Base-by-base conservation (phyloP, 106 monocot genomes). In the Phalaenopsis aphrodite region DNA sequence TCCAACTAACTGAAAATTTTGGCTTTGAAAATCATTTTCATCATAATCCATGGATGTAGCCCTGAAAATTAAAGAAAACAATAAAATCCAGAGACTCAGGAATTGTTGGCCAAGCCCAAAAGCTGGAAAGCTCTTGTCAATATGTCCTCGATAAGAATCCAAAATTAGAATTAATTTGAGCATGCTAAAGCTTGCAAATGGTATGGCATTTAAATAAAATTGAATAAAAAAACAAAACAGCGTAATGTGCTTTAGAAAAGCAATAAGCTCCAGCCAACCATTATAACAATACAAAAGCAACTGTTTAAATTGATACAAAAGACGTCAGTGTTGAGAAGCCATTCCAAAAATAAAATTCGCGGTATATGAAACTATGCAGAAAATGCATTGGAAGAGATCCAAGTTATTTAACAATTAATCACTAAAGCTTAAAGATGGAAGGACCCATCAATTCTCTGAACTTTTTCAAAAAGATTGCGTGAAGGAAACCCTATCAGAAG, bases 31-130 rank as follows among this genome's bases (percentile, higher is more conserved):
- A 80, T 97, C 92, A 86, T 86, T 88, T 77, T 94, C 94, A 83
- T 94, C 90, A 89, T 93, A 90, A 97, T 94, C 96, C 94, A 94
- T 97, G 84, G 84, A 84, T 94, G 79, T 80, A 84, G 79, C 48
- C 94, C 96, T 94, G 81, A 19, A 88, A 83, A 75, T 47, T 41
- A 61, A 4, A 2, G 5, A 41, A 47, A 57, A 41, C 6, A 79
- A 61, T 21, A 52, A 52, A 52, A 52, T 52, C 52, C 1, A 10
- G 10, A 52, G 43, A 45, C 5, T 45, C 3, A 0, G 38, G 69
- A 69, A 12, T 21, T 7, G 11, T 69, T 15, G 38, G 38, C 9
- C 12, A 68, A 69, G 38, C 30, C 19, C 5, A 39, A 69, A 1
- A 12, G 52, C 37, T 9, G 12, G 69, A 69, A 11, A 39, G 38